phyloP scores from a whole-genome alignment of 1,139 yeast genomes.

The Meyerozyma carpophila region DNA sequence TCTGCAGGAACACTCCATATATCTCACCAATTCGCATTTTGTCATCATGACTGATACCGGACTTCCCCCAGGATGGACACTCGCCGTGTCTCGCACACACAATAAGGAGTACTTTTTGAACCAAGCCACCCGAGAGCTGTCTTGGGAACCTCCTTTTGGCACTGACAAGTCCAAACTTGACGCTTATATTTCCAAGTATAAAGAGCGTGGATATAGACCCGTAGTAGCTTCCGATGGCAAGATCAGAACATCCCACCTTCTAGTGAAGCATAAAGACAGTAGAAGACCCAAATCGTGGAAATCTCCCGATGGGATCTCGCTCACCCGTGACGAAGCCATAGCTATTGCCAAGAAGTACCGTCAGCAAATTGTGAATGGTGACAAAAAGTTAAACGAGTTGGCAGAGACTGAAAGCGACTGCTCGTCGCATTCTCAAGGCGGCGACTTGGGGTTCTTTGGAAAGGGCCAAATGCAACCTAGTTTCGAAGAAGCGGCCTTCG shows the following conservation, averaged over 20 bases:
- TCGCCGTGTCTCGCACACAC: constrained; percentile 73
- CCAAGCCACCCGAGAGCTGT: constrained; percentile 63
- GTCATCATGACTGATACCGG: constrained; percentile 48
- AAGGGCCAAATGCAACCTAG: constrained; percentile 93
- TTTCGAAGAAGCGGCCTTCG: constrained; percentile 85
- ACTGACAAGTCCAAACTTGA: constrained; percentile 61
- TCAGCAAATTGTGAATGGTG: constrained; percentile 63
- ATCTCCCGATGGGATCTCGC: constrained; percentile 61
- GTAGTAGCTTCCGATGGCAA: constrained; percentile 47
- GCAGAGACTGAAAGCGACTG: constrained; percentile 88
- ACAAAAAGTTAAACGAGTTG: constrained; percentile 59
- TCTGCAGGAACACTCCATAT: no score
- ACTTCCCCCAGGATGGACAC: constrained; percentile 81
- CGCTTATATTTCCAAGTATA: constrained; percentile 46
- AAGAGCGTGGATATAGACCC: constrained; percentile 54
- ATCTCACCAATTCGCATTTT: neutral
- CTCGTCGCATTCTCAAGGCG: constrained; percentile 79
- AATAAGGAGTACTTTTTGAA: constrained; percentile 80
- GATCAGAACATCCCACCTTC: constrained; percentile 53
- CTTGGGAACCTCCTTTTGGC: constrained; percentile 91
- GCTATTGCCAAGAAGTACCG: constrained; percentile 56
- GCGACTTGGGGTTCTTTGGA: constrained; percentile 87
- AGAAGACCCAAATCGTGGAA: constrained; percentile 94
- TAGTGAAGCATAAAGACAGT: constrained; percentile 76
- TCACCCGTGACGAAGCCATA: constrained; percentile 80